A percentile compares a stretch with the other conserved stretches of the same genome.
phyloP scores from a whole-genome alignment of 768 basidiomycete species.

The Phaeotremella skinneri region DNA sequence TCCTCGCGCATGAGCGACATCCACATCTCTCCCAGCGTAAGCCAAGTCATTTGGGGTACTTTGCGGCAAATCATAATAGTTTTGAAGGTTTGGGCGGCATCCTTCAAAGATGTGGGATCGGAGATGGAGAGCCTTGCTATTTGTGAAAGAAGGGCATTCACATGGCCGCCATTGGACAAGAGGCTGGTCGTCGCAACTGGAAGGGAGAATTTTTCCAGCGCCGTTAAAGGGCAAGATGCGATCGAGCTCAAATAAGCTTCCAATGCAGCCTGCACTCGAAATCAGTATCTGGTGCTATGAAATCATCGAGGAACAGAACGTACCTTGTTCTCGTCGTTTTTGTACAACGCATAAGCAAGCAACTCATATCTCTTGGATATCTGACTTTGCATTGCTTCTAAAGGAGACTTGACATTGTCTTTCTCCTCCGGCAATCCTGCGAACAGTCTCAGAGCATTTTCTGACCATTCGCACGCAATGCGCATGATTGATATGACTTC shows the following conservation, averaged over 20 bases:
- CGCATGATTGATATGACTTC: too few species aligned
- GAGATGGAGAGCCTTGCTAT: too few species aligned
- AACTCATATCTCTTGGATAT: conserved; percentile 75
- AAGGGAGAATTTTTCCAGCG: too few species aligned
- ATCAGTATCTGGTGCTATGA: too few species aligned
- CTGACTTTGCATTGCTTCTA: conserved; percentile 65
- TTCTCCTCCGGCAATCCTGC: background rate
- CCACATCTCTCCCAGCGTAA: conserved; percentile 45
- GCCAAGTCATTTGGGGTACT: too few species aligned
- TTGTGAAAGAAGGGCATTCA: too few species aligned
- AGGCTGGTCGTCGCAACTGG: too few species aligned
- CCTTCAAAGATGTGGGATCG: too few species aligned
- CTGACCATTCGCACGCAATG: too few species aligned
- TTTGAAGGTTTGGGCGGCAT: too few species aligned
- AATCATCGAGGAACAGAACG: conserved; percentile 1
- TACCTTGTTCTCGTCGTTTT: conserved; percentile 74
- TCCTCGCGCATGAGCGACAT: conserved; percentile 26
- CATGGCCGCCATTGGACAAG: too few species aligned
- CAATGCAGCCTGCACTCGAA: conserved; percentile 24
- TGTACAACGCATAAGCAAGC: conserved; percentile 71
- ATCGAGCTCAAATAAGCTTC: conserved; percentile 29
- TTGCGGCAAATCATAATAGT: too few species aligned
- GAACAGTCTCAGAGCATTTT: background rate
- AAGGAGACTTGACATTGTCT: conserved; percentile 37
- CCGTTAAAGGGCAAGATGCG: background rate